Conservation (phyloP, 2,329 filamentous ascomycete genomes). For the Aspergillus jensenii region DNA sequence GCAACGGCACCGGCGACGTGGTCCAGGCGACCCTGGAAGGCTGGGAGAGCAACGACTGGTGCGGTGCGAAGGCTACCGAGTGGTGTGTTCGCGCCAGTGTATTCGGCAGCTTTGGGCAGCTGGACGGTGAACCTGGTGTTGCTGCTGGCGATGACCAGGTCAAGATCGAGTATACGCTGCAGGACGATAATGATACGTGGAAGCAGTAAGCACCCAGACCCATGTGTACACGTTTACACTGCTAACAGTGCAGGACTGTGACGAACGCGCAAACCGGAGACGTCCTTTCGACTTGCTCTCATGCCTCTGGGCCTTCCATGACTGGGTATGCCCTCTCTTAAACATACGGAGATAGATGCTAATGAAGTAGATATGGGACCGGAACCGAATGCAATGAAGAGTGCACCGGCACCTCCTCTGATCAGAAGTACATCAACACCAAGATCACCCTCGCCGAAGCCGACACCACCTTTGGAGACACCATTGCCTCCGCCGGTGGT, state of each 20-base stretch:
- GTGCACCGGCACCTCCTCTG: slow-evolving; percentile 41
- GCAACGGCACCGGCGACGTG: slow-evolving; percentile 46
- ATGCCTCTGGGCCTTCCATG: slow-evolving; percentile 40
- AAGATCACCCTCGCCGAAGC: not conserved
- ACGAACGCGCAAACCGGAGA: slow-evolving; percentile 38
- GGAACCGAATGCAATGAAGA: slow-evolving; percentile 43
- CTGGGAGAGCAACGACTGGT: slow-evolving; percentile 44
- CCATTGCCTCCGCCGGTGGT: slow-evolving; percentile 27
- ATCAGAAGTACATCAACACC: slow-evolving; percentile 41
- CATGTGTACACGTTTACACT: not conserved
- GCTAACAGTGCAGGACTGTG: slow-evolving; percentile 20
- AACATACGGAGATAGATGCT: not conserved
- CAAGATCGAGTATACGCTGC: slow-evolving; percentile 26
- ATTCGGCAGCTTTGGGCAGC: slow-evolving; percentile 45
- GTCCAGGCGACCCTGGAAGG: slow-evolving; percentile 45
- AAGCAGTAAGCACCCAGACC: slow-evolving; percentile 22
- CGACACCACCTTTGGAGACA: slow-evolving; percentile 21
- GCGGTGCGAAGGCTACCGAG: slow-evolving; percentile 39
- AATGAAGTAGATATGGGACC: slow-evolving; percentile 32
- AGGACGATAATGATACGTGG: slow-evolving; percentile 30
- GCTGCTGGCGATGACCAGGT: slow-evolving; percentile 33
- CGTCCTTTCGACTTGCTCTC: slow-evolving; percentile 34
- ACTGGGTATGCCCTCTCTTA: slow-evolving; percentile 21
- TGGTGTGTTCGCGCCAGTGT: slow-evolving; percentile 45
- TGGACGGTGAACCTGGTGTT: slow-evolving; percentile 25